A percentile compares a stretch with the other conserved stretches of the same genome.
Evolutionary conservation across 1,139 yeast species (phyloP).

Genomic region (Debaryomyces robertsiae): DNA sequence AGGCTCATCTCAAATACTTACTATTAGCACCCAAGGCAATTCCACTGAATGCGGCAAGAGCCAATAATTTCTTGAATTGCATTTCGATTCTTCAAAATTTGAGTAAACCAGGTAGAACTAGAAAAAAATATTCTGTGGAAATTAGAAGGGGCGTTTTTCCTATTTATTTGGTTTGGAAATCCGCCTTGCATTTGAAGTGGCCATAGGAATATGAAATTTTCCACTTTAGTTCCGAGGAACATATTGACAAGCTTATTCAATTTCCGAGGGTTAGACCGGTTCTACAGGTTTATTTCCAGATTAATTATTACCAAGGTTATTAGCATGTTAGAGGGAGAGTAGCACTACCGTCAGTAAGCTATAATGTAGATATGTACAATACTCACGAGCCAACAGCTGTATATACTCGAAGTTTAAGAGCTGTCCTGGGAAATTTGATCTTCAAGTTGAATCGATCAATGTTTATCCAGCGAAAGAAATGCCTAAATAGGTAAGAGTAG

Average conservation of each 20-base stretch:
- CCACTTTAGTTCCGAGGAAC: conserved; percentile 6
- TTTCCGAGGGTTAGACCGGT: conserved; percentile 8
- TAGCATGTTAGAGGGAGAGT: too few relatives aligned
- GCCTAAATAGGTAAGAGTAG: conserved; percentile 4
- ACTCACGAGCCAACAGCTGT: too few relatives aligned
- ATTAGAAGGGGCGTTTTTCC: conserved; percentile 5
- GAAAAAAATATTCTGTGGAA: background rate
- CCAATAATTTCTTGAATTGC: conserved; percentile 54
- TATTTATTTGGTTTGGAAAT: conserved; percentile 8
- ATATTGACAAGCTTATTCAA: conserved; percentile 2
- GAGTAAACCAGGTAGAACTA: background rate
- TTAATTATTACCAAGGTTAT: too few relatives aligned
- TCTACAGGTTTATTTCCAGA: conserved; percentile 3
- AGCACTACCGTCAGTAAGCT: too few relatives aligned
- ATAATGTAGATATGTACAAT: too few relatives aligned
- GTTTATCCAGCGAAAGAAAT: conserved; percentile 4
- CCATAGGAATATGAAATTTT: conserved; percentile 1
- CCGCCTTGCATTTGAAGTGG: conserved; percentile 6
- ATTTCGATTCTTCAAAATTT: conserved; percentile 22
- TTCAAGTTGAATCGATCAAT: conserved; percentile 1
- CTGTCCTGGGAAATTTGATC: background rate
- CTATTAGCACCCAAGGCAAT: conserved; percentile 53
- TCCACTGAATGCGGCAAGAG: conserved; percentile 50
- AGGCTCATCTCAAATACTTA: conserved; percentile 31
- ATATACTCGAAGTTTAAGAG: too few relatives aligned